Conservation (phyloP, 139 green algal genomes). For the Ettlia oleoabundans region DNA sequence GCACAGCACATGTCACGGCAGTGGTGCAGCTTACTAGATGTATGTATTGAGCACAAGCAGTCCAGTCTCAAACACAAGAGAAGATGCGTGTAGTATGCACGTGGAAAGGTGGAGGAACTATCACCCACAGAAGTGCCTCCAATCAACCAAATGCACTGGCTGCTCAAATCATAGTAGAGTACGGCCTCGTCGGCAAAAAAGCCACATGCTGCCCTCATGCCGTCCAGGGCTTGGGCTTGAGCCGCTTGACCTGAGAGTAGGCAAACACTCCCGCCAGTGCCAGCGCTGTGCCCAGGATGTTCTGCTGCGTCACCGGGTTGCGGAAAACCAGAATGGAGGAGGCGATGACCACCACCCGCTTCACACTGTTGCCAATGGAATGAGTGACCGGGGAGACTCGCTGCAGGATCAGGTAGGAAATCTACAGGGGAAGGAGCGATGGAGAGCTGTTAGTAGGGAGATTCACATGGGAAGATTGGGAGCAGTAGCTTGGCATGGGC, state of each 20-base stretch:
- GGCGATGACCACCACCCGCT: slow-evolving; percentile 97
- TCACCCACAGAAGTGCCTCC: too few species aligned
- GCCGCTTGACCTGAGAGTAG: slow-evolving; percentile 90
- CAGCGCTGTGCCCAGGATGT: slow-evolving; percentile 72
- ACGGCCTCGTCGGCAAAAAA: too few species aligned
- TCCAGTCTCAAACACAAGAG: too few species aligned
- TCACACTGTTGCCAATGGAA: slow-evolving; percentile 99
- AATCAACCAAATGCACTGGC: too few species aligned
- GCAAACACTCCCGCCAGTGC: slow-evolving; percentile 92
- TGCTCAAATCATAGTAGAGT: too few species aligned
- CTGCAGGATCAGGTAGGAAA: slow-evolving; percentile 90
- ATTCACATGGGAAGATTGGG: too few species aligned
- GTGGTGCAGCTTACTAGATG: too few species aligned
- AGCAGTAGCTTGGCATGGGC: neutral
- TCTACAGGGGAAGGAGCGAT: slow-evolving; percentile 43
- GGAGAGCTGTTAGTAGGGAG: too few species aligned
- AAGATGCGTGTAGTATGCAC: too few species aligned
- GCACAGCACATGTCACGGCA: too few species aligned
- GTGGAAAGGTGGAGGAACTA: too few species aligned
- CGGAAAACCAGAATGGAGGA: slow-evolving; percentile 91
- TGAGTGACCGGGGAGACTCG: slow-evolving; percentile 96
- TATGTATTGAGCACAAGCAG: too few species aligned
- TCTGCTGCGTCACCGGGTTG: slow-evolving; percentile 81
- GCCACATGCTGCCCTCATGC: slow-evolving; percentile 19
- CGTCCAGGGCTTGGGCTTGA: slow-evolving; percentile 43